These are phyloP conservation scores for Plectosphaerella sp. DNA, from an alignment of 2,329 filamentous ascomycete genomes.

Conservation along the genomic window DNA sequence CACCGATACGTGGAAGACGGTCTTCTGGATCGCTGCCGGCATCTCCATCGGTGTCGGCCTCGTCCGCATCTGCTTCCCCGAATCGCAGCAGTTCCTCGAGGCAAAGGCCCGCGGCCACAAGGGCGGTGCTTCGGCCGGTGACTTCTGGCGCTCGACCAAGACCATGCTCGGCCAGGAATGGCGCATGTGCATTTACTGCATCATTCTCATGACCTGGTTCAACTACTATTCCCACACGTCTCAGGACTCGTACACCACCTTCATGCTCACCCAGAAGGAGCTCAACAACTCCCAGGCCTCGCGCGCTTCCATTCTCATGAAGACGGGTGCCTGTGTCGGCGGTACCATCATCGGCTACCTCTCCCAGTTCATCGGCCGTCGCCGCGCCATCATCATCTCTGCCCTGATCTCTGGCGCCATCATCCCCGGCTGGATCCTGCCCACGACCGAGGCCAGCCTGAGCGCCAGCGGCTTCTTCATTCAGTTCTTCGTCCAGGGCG, in stretches of 20 bases:
- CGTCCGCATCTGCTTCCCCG: constrained; percentile 64
- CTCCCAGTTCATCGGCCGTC: constrained; percentile 71
- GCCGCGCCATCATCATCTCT: constrained; percentile 60
- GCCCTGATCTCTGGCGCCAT: constrained; percentile 55
- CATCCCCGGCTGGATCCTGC: constrained; percentile 69
- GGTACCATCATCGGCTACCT: constrained; percentile 70
- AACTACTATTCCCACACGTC: constrained; percentile 74
- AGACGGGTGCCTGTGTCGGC: constrained; percentile 70
- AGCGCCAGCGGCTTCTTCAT: constrained; percentile 65
- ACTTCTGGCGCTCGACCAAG: constrained; percentile 67
- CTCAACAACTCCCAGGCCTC: constrained; percentile 59
- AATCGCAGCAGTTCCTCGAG: constrained; percentile 71
- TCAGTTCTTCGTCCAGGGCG: constrained; percentile 64
- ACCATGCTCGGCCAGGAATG: constrained; percentile 66
- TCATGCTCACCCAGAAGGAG: constrained; percentile 70
- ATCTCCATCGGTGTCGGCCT: constrained; percentile 66
- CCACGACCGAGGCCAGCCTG: constrained; percentile 52
- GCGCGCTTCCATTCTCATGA: constrained; percentile 78
- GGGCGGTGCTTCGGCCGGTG: constrained; percentile 30
- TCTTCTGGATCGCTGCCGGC: constrained; percentile 69
- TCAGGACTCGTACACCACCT: constrained; percentile 79
- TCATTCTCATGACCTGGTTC: constrained; percentile 75
- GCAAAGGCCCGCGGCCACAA: constrained; percentile 58
- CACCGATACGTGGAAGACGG: constrained; percentile 65
- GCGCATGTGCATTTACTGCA: constrained; percentile 73